Percentiles rank a stretch among this genome's conserved stretches.
Evolutionary conservation across 306 rosid species (phyloP).

Genomic region (Prunus mongolica): DNA sequence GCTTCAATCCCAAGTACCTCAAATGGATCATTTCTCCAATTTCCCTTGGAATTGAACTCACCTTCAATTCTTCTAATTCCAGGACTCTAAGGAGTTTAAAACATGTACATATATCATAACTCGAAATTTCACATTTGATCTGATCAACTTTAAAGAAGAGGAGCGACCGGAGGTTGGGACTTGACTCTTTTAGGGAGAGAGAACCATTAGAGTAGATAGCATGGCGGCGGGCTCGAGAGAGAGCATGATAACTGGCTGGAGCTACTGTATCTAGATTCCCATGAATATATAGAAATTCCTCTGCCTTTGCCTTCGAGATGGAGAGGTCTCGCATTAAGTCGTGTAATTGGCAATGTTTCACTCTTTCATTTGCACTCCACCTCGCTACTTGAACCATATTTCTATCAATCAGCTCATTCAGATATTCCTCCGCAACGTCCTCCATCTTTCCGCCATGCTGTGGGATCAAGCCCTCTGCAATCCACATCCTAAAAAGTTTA

Average conservation of each 20-base stretch:
- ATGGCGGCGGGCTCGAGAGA: not conserved
- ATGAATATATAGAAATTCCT: not conserved
- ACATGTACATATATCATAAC: not conserved
- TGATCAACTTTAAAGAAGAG: not conserved
- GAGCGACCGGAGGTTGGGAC: not conserved
- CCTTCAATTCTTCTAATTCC: not conserved
- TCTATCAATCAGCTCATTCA: conserved; percentile 16
- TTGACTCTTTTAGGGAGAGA: not conserved
- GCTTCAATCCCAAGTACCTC: conserved; percentile 7
- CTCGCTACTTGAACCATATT: conserved; percentile 16
- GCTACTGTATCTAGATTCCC: not conserved
- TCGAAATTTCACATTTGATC: not conserved
- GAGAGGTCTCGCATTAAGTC: conserved; percentile 13
- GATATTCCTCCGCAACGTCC: conserved; percentile 9
- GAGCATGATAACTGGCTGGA: not conserved
- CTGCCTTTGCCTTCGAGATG: not conserved
- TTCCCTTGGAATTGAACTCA: not conserved
- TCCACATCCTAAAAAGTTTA: not conserved
- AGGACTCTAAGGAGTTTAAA: conserved; percentile 11
- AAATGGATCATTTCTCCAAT: conserved; percentile 4
- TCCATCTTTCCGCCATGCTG: not conserved
- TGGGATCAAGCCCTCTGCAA: conserved; percentile 18
- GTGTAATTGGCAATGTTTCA: not conserved
- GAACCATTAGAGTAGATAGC: not conserved
- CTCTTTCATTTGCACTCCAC: conserved; percentile 6